Conservation (phyloP, 1,139 yeast species). For the Sugiyamaella pinicola region DNA sequence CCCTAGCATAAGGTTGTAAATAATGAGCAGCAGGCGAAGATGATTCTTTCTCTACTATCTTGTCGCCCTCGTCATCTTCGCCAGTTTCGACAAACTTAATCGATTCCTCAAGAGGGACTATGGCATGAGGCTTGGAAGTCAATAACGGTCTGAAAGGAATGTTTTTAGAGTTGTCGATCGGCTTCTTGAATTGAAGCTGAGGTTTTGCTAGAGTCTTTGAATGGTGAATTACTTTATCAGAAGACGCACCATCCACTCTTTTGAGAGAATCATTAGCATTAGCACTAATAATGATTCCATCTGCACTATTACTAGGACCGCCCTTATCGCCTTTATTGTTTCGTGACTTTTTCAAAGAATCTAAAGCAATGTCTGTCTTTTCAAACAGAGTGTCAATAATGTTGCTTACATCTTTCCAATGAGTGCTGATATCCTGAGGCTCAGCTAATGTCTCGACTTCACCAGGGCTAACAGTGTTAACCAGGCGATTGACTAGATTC, state of each 20-base stretch:
- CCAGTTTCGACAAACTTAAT: conserved; percentile 39
- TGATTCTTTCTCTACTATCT: conserved; percentile 19
- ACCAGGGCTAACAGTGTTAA: conserved; percentile 49
- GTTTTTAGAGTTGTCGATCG: conserved; percentile 68
- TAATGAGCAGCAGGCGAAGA: conserved; percentile 53
- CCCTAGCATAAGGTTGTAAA: conserved; percentile 79
- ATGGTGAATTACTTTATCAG: conserved; percentile 32
- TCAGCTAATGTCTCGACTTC: conserved; percentile 41
- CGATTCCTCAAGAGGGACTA: conserved; percentile 57
- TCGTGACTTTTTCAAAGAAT: conserved; percentile 44
- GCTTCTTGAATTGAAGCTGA: conserved; percentile 59
- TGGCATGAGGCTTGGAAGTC: conserved; percentile 67
- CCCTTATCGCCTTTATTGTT: conserved; percentile 25
- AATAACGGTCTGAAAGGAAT: conserved; percentile 79
- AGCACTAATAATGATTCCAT: background rate
- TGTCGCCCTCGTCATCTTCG: conserved; percentile 23
- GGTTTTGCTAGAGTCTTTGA: conserved; percentile 64
- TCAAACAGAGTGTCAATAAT: conserved; percentile 74
- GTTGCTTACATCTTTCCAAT: conserved; percentile 67
- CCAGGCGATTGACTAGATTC: conserved; percentile 55
- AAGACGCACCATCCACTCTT: conserved; percentile 13
- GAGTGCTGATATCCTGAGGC: conserved; percentile 49
- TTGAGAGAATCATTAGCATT: conserved; percentile 8
- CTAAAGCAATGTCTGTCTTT: conserved; percentile 67
- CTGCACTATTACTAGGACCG: conserved; percentile 17